These are phyloP conservation scores for Pythium diclinum DNA, from an alignment of 352 stramenopile genomes.

Conservation along the genomic window DNA sequence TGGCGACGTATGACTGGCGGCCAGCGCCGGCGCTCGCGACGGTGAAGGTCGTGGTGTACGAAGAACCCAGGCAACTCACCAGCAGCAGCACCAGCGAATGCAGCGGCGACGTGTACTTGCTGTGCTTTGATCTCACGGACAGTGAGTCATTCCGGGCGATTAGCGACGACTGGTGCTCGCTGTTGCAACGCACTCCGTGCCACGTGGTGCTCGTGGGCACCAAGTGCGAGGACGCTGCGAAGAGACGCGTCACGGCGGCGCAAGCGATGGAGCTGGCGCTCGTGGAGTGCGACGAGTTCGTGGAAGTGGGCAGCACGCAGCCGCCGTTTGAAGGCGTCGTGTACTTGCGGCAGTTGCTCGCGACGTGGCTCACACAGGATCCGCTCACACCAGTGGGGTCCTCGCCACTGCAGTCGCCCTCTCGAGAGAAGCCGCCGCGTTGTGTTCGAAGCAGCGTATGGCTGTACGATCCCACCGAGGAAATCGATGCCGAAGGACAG, in stretches of 20 bases:
- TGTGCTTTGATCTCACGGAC: conserved; percentile 53
- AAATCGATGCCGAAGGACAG: conserved; percentile 20
- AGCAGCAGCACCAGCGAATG: background rate
- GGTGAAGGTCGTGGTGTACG: conserved; percentile 6
- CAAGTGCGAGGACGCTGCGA: conserved; percentile 36
- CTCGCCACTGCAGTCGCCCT: conserved; percentile 24
- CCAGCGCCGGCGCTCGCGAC: conserved; percentile 2
- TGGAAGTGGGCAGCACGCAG: conserved; percentile 40
- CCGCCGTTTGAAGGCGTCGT: conserved; percentile 28
- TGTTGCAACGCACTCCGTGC: conserved; percentile 4
- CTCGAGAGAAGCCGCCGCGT: conserved; percentile 19
- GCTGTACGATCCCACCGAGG: conserved; percentile 67
- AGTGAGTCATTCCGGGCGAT: conserved; percentile 38
- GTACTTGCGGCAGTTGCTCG: conserved; percentile 25
- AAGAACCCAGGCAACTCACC: background rate
- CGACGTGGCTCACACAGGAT: conserved; percentile 24
- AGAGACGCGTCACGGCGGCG: conserved; percentile 37
- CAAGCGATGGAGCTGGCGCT: conserved; percentile 44
- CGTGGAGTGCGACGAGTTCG: conserved; percentile 54
- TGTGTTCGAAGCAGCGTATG: conserved; percentile 47
- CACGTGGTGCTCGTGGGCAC: conserved; percentile 43
- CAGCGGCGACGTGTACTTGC: conserved; percentile 33
- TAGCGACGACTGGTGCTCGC: conserved; percentile 17
- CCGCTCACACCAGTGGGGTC: conserved; percentile 4
- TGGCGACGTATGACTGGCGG: conserved; percentile 1